phyloP scores from a whole-genome alignment of 129 eudicot species.

The Tagetes erecta region DNA sequence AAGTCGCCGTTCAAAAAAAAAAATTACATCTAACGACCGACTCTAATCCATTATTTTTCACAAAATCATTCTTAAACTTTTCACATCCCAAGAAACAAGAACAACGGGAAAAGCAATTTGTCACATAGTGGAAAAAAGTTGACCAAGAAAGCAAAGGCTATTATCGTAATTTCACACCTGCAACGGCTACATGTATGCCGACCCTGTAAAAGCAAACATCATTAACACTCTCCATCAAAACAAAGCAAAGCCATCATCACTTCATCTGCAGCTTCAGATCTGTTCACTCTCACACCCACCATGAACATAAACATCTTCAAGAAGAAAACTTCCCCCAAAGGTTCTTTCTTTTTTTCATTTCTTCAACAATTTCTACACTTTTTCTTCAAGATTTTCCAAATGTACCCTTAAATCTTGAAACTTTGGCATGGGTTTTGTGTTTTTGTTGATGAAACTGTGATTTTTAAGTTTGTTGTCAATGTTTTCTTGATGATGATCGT shows the following conservation, averaged over 20 bases:
- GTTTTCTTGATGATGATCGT: too few relatives aligned
- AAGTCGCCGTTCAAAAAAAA: too few relatives aligned
- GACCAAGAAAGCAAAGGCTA: conserved; percentile 9
- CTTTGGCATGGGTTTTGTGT: too few relatives aligned
- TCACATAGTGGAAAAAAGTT: neutral
- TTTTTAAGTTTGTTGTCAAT: too few relatives aligned
- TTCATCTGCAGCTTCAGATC: conserved; percentile 22
- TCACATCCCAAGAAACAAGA: conserved; percentile 9
- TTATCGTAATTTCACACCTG: neutral
- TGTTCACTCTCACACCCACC: neutral
- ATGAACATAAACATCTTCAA: conserved; percentile 66
- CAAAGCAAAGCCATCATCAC: neutral
- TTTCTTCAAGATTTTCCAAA: conserved; percentile 5
- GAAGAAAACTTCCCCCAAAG: conserved; percentile 94
- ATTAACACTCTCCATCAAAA: conserved; percentile 5
- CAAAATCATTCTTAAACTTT: neutral
- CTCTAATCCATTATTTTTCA: neutral
- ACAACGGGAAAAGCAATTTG: neutral
- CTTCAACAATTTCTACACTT: neutral
- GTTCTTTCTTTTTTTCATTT: conserved; percentile 11
- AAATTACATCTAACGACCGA: neutral
- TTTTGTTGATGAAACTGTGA: too few relatives aligned
- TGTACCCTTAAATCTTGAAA: neutral
- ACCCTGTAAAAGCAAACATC: conserved; percentile 40
- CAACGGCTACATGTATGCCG: conserved; percentile 56